Conservation (phyloP, 345 rosid species). For the Psidium guajava region DNA sequence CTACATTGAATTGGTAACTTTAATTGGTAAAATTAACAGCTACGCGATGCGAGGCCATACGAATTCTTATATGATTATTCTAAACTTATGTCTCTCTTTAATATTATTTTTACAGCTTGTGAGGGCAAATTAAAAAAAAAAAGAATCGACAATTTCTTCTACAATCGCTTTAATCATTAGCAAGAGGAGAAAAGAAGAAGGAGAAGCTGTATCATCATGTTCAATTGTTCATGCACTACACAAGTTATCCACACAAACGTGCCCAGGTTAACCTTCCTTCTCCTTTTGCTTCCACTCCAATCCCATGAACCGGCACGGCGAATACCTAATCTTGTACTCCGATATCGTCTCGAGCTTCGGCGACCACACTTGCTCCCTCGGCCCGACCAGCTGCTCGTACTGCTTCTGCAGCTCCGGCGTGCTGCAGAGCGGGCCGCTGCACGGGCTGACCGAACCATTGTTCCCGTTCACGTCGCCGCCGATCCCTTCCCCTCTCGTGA, state of each 20-base stretch:
- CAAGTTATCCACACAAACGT: not conserved
- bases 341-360: slow-evolving; percentile 40
- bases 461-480: not conserved
- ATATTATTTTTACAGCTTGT: not conserved
- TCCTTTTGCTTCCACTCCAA: slow-evolving; percentile 26
- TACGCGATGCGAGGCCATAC: not conserved
- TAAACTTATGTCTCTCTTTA: not conserved
- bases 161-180: not conserved
- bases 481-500: slow-evolving; percentile 2
- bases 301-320: slow-evolving; percentile 30
- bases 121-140: not conserved
- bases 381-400: slow-evolving; percentile 29
- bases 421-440: slow-evolving; percentile 17
- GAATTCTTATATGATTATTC: not conserved
- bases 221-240: not conserved
- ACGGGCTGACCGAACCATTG: not conserved
- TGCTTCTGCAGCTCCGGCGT: slow-evolving; percentile 41
- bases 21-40: not conserved
- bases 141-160: not conserved
- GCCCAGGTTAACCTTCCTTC: not conserved
- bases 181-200: not conserved
- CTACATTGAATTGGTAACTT: not conserved
- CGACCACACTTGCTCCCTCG: slow-evolving; percentile 30
- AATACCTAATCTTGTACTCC: slow-evolving; percentile 22
- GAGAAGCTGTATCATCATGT: not conserved